Conservation (phyloP, 768 basidiomycete species). For the Collybia sordida region DNA sequence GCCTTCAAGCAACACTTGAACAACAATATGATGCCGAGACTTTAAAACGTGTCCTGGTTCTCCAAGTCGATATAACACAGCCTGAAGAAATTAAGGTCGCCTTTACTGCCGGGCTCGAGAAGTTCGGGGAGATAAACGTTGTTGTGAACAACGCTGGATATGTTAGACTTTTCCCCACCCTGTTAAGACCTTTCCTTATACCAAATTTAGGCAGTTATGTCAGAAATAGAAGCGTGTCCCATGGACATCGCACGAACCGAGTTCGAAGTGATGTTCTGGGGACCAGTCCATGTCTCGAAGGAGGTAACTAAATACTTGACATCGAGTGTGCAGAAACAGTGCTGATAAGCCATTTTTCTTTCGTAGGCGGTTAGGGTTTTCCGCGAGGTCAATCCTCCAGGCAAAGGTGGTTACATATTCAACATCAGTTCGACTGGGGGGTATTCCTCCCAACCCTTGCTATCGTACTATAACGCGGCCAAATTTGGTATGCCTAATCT, state of each 20-base stretch:
- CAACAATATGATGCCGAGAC: too few relatives aligned
- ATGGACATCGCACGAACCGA: slow-evolving; percentile 30
- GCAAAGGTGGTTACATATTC: slow-evolving; percentile 31
- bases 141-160: slow-evolving; percentile 46
- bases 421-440: slow-evolving; percentile 30
- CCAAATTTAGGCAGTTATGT: slow-evolving; percentile 21
- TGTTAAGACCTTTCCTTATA: too few relatives aligned
- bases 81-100: neutral
- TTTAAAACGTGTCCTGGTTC: neutral
- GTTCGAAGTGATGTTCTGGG: slow-evolving; percentile 47
- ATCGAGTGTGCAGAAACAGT: neutral
- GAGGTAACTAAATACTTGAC: slow-evolving; percentile 24
- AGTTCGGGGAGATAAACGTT: slow-evolving; percentile 27
- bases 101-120: neutral
- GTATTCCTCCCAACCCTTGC: slow-evolving; percentile 7
- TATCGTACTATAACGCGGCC: slow-evolving; percentile 21
- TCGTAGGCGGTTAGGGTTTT: slow-evolving; percentile 19
- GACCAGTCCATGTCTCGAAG: slow-evolving; percentile 35
- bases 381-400: slow-evolving; percentile 34
- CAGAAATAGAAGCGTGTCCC: slow-evolving; percentile 33
- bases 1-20: too few relatives aligned
- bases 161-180: neutral
- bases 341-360: too few relatives aligned
- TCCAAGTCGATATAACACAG: neutral
- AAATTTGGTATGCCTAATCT: slow-evolving; percentile 8